Percentiles rank a stretch among this genome's conserved stretches.
Evolutionary conservation across 345 rosid species (phyloP).

Genomic region (Aegle marmelos): DNA sequence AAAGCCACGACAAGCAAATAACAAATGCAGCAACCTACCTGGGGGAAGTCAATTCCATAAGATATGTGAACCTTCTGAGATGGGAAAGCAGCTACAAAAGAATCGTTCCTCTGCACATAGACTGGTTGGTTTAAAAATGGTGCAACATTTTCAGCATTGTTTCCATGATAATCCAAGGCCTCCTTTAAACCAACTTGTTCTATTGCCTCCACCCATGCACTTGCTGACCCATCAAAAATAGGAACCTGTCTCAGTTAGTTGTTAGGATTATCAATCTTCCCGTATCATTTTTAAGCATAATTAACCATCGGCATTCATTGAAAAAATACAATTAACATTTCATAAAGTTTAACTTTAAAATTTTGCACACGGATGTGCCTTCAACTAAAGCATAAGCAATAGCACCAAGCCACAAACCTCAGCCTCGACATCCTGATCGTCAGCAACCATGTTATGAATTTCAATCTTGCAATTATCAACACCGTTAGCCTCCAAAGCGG

Average conservation of each 20-base stretch:
- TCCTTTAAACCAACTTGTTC: constrained; percentile 51
- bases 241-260: constrained; percentile 56
- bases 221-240: constrained; percentile 84
- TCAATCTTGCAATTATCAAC: constrained; percentile 78
- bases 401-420: constrained; percentile 59
- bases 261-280: background rate
- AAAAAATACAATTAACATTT: background rate
- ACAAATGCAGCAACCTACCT: constrained; percentile 32
- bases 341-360: background rate
- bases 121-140: constrained; percentile 59
- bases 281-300: background rate
- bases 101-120: constrained; percentile 54
- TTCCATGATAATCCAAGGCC: constrained; percentile 51
- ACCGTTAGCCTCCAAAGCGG: constrained; percentile 75
- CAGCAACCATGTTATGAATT: constrained; percentile 34
- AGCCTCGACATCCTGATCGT: constrained; percentile 30
- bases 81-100: constrained; percentile 68
- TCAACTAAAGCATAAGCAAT: background rate
- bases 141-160: constrained; percentile 50
- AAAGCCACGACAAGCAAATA: background rate
- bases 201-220: constrained; percentile 66
- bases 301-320: background rate
- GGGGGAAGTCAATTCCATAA: constrained; percentile 79
- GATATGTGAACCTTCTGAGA: constrained; percentile 53
- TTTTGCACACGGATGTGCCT: no score